These are phyloP conservation scores for Sordariomycetes sp. DNA, from an alignment of 2,329 filamentous ascomycete genomes.

Conservation along the genomic window DNA sequence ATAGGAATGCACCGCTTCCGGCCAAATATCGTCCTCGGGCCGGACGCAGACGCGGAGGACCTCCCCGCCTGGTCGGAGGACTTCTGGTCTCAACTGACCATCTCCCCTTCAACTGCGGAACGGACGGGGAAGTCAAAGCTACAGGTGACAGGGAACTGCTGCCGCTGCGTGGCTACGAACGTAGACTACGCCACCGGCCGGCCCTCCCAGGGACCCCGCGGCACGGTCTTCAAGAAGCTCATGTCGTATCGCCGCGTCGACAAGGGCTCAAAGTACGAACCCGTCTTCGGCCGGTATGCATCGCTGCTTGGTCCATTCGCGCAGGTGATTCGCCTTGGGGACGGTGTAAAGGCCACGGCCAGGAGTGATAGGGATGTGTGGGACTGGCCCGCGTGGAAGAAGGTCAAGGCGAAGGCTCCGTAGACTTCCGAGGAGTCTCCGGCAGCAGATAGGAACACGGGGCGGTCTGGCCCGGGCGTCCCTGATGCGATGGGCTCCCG, in stretches of 20 bases:
- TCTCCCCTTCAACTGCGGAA: not conserved
- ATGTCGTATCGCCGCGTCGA: conserved; percentile 63
- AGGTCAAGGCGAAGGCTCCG: not conserved
- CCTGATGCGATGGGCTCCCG: not conserved
- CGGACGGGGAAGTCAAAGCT: conserved; percentile 22
- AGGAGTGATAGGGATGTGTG: conserved; percentile 40
- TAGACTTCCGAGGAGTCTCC: not conserved
- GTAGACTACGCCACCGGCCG: conserved; percentile 60
- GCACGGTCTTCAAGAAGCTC: conserved; percentile 57
- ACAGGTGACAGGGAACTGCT: conserved; percentile 58
- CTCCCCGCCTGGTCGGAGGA: conserved; percentile 54
- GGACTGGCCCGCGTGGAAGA: conserved; percentile 29
- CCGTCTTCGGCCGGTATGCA: conserved; percentile 64
- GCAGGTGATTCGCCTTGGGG: conserved; percentile 36
- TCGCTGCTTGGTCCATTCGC: conserved; percentile 32
- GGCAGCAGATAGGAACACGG: not conserved
- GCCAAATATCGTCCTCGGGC: conserved; percentile 51
- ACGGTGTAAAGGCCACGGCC: conserved; percentile 37
- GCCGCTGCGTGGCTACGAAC: conserved; percentile 58
- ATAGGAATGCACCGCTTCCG: conserved; percentile 61
- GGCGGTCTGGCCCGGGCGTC: not conserved
- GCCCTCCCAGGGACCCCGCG: conserved; percentile 41
- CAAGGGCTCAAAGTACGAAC: conserved; percentile 53
- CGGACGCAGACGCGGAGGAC: conserved; percentile 19
- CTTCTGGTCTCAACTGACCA: conserved; percentile 52